Evolutionary conservation across 2,329 filamentous ascomycete species (phyloP).

Genomic region (Teratosphaeria gauchensis): DNA sequence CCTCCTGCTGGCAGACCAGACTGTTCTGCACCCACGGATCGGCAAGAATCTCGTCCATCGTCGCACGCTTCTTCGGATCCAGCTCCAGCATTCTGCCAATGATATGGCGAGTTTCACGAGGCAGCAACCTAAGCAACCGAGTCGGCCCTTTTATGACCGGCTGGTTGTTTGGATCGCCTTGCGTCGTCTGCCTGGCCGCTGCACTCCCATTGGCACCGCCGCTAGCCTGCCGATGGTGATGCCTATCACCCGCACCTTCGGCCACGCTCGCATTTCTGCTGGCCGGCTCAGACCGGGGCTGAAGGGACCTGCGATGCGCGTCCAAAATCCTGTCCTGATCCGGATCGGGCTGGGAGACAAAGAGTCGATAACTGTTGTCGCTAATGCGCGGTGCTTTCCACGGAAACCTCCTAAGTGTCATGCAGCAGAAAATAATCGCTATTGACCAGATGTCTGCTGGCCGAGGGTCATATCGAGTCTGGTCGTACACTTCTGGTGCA

Average conservation of each 20-base stretch:
- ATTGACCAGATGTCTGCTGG: constrained; percentile 96
- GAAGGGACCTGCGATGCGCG: constrained; percentile 16
- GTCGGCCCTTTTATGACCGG: constrained; percentile 80
- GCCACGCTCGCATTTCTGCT: constrained; percentile 28
- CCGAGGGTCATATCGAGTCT: constrained; percentile 85
- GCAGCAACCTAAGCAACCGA: constrained; percentile 76
- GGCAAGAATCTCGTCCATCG: constrained; percentile 72
- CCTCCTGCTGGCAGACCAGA: constrained; percentile 70
- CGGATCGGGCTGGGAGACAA: constrained; percentile 74
- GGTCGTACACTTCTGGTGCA: constrained; percentile 91
- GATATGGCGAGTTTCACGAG: constrained; percentile 80
- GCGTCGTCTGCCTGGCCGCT: constrained; percentile 12
- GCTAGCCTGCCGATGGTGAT: constrained; percentile 22
- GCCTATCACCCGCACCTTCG: constrained; percentile 8
- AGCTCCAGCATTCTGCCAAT: constrained; percentile 88
- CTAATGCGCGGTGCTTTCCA: constrained; percentile 91
- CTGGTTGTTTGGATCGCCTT: constrained; percentile 18
- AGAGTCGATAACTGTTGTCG: constrained; percentile 92
- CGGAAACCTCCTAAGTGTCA: constrained; percentile 88
- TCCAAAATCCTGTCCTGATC: constrained; percentile 37
- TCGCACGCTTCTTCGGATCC: constrained; percentile 72
- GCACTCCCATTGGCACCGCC: constrained; percentile 22
- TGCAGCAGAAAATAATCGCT: constrained; percentile 97
- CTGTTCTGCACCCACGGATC: constrained; percentile 87
- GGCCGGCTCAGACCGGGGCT: constrained; percentile 30